Conservation (phyloP, 768 basidiomycete species). For the Mycena filopes region DNA sequence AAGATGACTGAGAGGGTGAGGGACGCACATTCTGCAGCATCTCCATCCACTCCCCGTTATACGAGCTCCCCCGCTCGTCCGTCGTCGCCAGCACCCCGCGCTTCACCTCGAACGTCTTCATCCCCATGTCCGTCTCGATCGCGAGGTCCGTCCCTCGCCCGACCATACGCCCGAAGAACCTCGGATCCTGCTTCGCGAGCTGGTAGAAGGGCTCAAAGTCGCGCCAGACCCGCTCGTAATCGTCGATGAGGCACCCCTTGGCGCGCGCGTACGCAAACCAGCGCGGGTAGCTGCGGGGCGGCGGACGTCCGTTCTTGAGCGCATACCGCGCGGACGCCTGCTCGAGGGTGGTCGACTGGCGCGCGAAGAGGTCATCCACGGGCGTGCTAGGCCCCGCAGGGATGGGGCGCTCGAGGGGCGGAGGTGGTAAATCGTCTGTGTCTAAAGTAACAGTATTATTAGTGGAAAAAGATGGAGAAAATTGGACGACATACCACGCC, state of each 20-base stretch:
- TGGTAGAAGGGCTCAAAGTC: constrained; percentile 27
- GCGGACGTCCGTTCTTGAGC: constrained; percentile 2
- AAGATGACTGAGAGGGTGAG: neutral
- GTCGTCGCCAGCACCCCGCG: neutral
- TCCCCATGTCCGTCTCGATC: constrained; percentile 12
- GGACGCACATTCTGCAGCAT: constrained; percentile 11
- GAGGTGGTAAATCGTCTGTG: too few relatives aligned
- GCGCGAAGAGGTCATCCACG: constrained; percentile 10
- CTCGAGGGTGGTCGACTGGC: constrained; percentile 17
- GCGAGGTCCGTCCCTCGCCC: constrained; percentile 4
- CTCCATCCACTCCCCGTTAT: constrained; percentile 19
- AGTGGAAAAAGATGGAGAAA: too few relatives aligned
- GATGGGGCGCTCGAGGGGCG: neutral
- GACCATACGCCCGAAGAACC: constrained; percentile 22
- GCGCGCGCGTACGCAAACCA: constrained; percentile 16
- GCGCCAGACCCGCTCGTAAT: constrained; percentile 18
- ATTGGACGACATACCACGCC: too few relatives aligned
- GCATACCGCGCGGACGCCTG: constrained; percentile 19
- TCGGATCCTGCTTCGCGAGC: constrained; percentile 10
- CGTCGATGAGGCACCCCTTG: constrained; percentile 23
- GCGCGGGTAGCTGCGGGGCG: constrained; percentile 12
- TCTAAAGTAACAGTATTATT: too few relatives aligned
- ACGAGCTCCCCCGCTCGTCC: constrained; percentile 16
- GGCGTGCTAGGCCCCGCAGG: too few relatives aligned
- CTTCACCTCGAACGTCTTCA: constrained; percentile 24